Percentiles rank a stretch among this genome's conserved stretches.
Conservation (phyloP, 2,329 filamentous ascomycete species). For the Microdochium nivale region DNA sequence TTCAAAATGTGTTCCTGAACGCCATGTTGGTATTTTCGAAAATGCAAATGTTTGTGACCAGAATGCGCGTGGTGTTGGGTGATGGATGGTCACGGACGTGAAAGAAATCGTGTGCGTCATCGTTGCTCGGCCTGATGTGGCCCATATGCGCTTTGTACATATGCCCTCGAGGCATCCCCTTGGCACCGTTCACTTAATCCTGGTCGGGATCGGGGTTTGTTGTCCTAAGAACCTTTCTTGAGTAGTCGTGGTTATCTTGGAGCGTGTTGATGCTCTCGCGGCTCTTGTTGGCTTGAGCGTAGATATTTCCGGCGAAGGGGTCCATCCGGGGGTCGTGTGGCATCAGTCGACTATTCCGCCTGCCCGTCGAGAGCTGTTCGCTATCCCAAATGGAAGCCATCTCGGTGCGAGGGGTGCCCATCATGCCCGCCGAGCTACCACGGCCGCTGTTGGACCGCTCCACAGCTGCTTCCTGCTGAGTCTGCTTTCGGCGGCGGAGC, state of each 20-base stretch:
- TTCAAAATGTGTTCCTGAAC: conserved; percentile 18
- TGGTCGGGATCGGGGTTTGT: conserved; percentile 50
- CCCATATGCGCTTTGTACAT: background rate
- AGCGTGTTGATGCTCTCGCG: conserved; percentile 56
- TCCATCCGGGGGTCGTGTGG: conserved; percentile 57
- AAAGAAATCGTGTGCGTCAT: conserved; percentile 23
- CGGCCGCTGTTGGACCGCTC: conserved; percentile 36
- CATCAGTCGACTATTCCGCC: conserved; percentile 45
- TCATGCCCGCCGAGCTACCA: conserved; percentile 42
- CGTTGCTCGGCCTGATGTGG: conserved; percentile 2
- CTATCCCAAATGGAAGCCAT: conserved; percentile 31
- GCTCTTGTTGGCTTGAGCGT: conserved; percentile 46
- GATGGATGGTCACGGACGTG: background rate
- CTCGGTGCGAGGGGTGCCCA: conserved; percentile 32
- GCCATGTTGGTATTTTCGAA: conserved; percentile 35
- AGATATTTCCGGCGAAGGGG: conserved; percentile 49
- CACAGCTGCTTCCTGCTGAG: conserved; percentile 30
- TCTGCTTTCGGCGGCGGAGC: conserved; percentile 34
- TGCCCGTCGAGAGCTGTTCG: conserved; percentile 29
- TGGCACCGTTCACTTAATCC: conserved; percentile 10
- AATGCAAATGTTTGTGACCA: conserved; percentile 15
- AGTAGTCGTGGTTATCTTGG: conserved; percentile 58
- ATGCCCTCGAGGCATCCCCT: conserved; percentile 1
- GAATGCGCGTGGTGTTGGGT: background rate
- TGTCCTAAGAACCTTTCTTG: conserved; percentile 51